These are phyloP conservation scores for Hypoxylon fragiforme DNA, from an alignment of 495 filamentous ascomycete genomes.

Conservation along the genomic window DNA sequence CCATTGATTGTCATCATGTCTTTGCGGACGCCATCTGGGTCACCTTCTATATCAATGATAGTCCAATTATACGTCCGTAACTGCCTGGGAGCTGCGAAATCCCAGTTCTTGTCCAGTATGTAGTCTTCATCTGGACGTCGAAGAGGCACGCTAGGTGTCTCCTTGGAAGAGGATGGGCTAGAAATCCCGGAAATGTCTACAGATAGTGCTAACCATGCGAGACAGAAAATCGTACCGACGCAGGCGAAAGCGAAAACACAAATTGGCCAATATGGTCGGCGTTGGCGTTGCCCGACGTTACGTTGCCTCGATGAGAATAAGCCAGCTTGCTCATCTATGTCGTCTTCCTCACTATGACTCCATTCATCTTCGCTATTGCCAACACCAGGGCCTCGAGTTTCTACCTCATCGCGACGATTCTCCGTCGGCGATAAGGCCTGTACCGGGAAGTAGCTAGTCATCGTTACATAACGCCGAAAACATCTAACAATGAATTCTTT, in stretches of 20 bases:
- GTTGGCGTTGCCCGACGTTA: not conserved
- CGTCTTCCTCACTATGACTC: not conserved
- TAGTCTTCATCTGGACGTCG: conserved; percentile 45
- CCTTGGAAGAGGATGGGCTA: conserved; percentile 9
- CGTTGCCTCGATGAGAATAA: conserved; percentile 5
- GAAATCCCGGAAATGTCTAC: conserved; percentile 1
- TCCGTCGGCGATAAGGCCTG: conserved; percentile 20
- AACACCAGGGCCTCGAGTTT: not conserved
- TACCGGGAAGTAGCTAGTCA: conserved; percentile 6
- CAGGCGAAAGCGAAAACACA: conserved; percentile 7
- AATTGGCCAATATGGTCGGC: conserved; percentile 9
- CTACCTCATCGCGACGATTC: conserved; percentile 4
- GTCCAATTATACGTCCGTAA: conserved; percentile 54
- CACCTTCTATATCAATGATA: conserved; percentile 52
- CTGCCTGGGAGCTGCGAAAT: conserved; percentile 44
- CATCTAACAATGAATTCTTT: not conserved
- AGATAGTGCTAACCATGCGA: conserved; percentile 18
- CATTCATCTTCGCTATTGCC: not conserved
- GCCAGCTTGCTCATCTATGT: conserved; percentile 1
- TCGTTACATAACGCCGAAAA: conserved; percentile 11
- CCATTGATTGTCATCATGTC: conserved; percentile 56
- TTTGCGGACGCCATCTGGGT: conserved; percentile 57
- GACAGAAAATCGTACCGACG: conserved; percentile 14
- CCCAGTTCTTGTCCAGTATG: conserved; percentile 50
- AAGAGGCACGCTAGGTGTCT: conserved; percentile 12